phyloP scores from a whole-genome alignment of 768 basidiomycete species.

The Boletales sp. region DNA sequence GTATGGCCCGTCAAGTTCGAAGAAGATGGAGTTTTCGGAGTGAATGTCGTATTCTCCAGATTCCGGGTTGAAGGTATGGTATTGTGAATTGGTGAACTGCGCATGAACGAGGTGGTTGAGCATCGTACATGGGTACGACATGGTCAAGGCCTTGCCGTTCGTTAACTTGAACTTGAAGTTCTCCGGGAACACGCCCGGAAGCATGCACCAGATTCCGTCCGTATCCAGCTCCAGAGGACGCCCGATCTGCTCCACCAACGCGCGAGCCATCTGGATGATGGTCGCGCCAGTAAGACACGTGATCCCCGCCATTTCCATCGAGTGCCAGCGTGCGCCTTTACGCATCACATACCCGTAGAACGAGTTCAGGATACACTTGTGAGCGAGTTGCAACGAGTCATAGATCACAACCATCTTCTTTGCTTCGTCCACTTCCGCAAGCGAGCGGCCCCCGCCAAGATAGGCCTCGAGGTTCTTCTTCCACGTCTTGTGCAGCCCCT shows the following conservation, averaged over 20 bases:
- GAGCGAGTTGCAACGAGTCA: slow-evolving; percentile 96
- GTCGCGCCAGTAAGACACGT: slow-evolving; percentile 96
- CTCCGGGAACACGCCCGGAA: slow-evolving; percentile 96
- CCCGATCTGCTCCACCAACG: slow-evolving; percentile 96
- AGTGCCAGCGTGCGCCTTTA: slow-evolving; percentile 98
- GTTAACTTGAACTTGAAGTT: slow-evolving; percentile 93
- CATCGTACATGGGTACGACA: slow-evolving; percentile 99
- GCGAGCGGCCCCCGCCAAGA: slow-evolving; percentile 59
- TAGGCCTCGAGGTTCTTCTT: slow-evolving; percentile 93
- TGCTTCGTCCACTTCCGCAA: slow-evolving; percentile 91
- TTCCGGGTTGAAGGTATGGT: slow-evolving; percentile 85
- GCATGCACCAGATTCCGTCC: slow-evolving; percentile 99
- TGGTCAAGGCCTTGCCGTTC: slow-evolving; percentile 80
- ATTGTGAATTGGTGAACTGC: slow-evolving; percentile 95
- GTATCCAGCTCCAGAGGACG: slow-evolving; percentile 97
- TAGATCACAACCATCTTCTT: slow-evolving; percentile 99
- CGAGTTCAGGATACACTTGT: slow-evolving; percentile 99
- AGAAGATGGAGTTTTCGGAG: slow-evolving; percentile 98
- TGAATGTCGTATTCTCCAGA: slow-evolving; percentile 83
- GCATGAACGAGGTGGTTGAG: slow-evolving; percentile 96
- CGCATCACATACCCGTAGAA: slow-evolving; percentile 99
- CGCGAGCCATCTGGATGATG: slow-evolving; percentile 98
- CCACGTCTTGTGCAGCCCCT: slow-evolving; percentile 97
- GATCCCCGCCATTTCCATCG: slow-evolving; percentile 99
- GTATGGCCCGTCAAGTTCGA: slow-evolving; percentile 98